Evolutionary conservation across 202 grass and related monocot species (phyloP), one percentile per base, ranked within the genome.

Genomic region (Musa balbisiana): DNA sequence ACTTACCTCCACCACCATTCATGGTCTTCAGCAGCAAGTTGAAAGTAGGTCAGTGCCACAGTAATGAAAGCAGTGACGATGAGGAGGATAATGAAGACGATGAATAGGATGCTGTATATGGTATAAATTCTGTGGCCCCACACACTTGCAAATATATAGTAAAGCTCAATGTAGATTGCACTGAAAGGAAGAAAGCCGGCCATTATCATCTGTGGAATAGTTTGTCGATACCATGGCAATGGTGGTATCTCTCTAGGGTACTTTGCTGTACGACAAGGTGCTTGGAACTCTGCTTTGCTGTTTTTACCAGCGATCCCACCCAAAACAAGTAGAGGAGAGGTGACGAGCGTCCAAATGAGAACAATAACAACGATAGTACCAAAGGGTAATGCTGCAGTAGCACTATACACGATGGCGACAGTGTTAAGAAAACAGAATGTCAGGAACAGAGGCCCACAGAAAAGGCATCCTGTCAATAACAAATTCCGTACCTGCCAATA

Each of bases 91-190:
- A 70, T 70, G 29, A 70, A 70, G 11, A 70, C 67, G 11, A 70
- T 51, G 67, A 70, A 70, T 1, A 70, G 67, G n/a, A 70, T 70
- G 43, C 67, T 50, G 20, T 70, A 70, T 70, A 70, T 70, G 16
- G 67, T 70, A 70, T 70, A 70, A 20, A 70, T 70, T 51, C 67
- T 70, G 43, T 70, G 67, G 2, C 67, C 67, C 33, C 67, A 70
- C 16, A 70, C 67, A 11, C 67, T 70, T 21, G 67, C 67, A 70
- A 70, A 70, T 70, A 70, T 70, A 43, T 70, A 70, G 67, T 70
- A 70, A 70, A 70, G 67, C 43, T 70, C 67, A 11, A 70, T 70
- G 25, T 70, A 70, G 67, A 70, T 70, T 70, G 67, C 29, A 70
- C 67, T 70, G 67, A 70, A 70, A 2, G 67, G 67, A 70, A 70